Conservation (phyloP, 257 asterid genomes). For the Primulina eburnea region DNA sequence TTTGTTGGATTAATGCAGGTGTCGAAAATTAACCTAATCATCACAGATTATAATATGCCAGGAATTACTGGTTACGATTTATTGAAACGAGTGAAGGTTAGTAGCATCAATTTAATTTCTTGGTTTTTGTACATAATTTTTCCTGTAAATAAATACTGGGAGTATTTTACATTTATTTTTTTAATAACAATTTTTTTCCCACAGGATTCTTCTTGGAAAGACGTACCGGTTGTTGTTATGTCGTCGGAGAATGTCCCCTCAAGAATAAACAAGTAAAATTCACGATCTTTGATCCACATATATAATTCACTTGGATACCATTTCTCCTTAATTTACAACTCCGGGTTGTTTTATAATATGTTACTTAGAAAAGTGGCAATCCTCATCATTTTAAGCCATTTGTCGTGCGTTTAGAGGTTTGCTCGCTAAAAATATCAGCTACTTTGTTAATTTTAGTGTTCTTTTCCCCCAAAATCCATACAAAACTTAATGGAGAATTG, state of each 20-base stretch:
- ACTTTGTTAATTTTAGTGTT: too few relatives aligned
- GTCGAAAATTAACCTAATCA: slow-evolving; percentile 52
- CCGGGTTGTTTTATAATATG: too few relatives aligned
- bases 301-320: too few relatives aligned
- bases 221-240: slow-evolving; percentile 58
- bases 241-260: slow-evolving; percentile 64
- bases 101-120: not conserved
- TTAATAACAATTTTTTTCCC: not conserved
- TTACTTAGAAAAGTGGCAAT: too few relatives aligned
- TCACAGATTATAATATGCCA: slow-evolving; percentile 72
- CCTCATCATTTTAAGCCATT: too few relatives aligned
- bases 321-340: too few relatives aligned
- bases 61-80: slow-evolving; percentile 64
- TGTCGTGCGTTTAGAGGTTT: too few relatives aligned
- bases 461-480: too few relatives aligned
- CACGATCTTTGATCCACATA: not conserved
- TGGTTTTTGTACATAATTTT: not conserved
- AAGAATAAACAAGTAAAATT: slow-evolving; percentile 46
- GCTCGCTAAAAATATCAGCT: too few relatives aligned
- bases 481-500: too few relatives aligned
- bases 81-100: slow-evolving; percentile 57
- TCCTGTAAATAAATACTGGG: too few relatives aligned
- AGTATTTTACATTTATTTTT: too few relatives aligned
- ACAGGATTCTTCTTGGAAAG: slow-evolving; percentile 58
- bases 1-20: slow-evolving; percentile 29